Percentiles rank a stretch among this genome's conserved stretches.
Conservation (phyloP, 176 grass and related monocot genomes). For the Miscanthus lutarioriparius region DNA sequence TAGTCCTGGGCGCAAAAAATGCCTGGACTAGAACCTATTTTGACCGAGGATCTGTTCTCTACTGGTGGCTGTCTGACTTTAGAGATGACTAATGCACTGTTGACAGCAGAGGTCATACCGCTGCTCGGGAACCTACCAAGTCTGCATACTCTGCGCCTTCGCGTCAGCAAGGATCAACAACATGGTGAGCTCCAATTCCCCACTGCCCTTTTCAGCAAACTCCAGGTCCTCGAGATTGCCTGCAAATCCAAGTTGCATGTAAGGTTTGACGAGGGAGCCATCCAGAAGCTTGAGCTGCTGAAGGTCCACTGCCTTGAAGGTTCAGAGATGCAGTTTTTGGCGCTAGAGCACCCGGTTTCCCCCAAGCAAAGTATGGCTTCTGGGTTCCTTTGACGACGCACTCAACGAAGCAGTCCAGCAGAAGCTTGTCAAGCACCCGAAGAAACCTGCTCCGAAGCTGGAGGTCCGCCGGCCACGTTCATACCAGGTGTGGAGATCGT, state of each 20-base stretch:
- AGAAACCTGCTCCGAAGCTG: neutral
- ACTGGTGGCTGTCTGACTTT: too few species aligned
- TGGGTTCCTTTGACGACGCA: neutral
- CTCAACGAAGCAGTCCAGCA: neutral
- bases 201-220: neutral
- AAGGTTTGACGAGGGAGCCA: too few species aligned
- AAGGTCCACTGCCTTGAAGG: neutral
- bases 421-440: neutral
- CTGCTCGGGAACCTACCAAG: neutral
- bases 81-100: too few species aligned
- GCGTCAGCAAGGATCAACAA: neutral
- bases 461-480: too few species aligned
- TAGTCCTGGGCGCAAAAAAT: too few species aligned
- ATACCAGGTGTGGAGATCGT: too few species aligned
- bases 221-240: neutral
- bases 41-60: too few species aligned
- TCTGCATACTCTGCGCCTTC: neutral
- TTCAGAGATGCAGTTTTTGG: neutral
- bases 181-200: too few species aligned
- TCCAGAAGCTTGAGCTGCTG: neutral
- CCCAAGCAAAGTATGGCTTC: neutral
- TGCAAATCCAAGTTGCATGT: neutral
- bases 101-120: neutral
- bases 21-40: too few species aligned
- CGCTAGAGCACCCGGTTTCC: neutral